Percentiles rank a stretch among this genome's conserved stretches.
phyloP scores from a whole-genome alignment of 1,139 yeast species.

The Candida sanyaensis region DNA sequence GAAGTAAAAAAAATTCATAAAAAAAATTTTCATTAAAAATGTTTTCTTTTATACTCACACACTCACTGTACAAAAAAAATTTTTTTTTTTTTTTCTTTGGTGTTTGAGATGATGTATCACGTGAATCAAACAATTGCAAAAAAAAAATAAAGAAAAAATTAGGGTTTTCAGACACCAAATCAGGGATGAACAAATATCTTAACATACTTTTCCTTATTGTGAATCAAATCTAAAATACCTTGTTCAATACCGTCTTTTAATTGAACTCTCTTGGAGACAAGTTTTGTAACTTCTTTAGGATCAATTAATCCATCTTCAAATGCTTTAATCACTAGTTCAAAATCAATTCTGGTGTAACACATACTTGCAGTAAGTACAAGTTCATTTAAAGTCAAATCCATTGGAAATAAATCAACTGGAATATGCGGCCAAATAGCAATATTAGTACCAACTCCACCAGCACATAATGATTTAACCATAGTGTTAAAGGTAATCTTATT shows the following conservation, averaged over 20 bases:
- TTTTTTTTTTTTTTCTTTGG: neutral
- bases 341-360: conserved; percentile 40
- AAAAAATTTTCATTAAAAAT: conserved; percentile 6
- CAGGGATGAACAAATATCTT: conserved; percentile 16
- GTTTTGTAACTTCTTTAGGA: neutral
- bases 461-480: conserved; percentile 51
- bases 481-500: conserved; percentile 54
- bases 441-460: conserved; percentile 64
- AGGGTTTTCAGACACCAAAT: neutral
- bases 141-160: neutral
- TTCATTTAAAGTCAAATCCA: conserved; percentile 41
- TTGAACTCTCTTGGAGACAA: conserved; percentile 34
- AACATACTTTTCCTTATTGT: conserved; percentile 38
- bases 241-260: conserved; percentile 36
- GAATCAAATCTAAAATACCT: conserved; percentile 35
- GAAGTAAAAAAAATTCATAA: conserved; percentile 3
- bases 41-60: conserved; percentile 1
- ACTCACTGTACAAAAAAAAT: neutral
- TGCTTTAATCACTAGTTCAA: conserved; percentile 35
- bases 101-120: neutral
- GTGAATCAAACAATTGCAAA: neutral
- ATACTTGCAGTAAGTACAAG: conserved; percentile 42
- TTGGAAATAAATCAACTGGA: conserved; percentile 35
- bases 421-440: conserved; percentile 58
- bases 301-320: conserved; percentile 18